Percentiles rank a stretch among this genome's conserved stretches.
Conservation (phyloP, 257 asterid genomes). For the Voacanga thouarsii region DNA sequence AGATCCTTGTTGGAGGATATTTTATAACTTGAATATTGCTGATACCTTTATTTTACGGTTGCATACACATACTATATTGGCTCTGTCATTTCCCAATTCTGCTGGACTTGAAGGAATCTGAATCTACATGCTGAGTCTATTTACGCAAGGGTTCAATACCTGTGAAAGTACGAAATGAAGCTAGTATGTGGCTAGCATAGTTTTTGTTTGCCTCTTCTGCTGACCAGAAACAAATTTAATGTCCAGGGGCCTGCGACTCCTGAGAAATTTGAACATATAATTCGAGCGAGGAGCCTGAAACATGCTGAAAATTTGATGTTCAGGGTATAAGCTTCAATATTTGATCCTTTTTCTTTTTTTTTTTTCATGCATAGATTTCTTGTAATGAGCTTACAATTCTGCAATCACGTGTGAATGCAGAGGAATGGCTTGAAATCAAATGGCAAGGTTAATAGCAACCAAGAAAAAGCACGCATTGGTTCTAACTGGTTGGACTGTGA, state of each 20-base stretch:
- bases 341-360: not conserved
- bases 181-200: not conserved
- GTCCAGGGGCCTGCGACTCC: constrained; percentile 83
- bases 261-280: constrained; percentile 65
- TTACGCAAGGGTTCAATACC: not conserved
- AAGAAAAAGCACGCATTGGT: constrained; percentile 18
- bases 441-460: constrained; percentile 16
- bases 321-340: constrained; percentile 38
- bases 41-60: too few species aligned
- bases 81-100: not conserved
- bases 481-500: constrained; percentile 11
- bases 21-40: too few species aligned
- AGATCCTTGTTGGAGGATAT: not conserved
- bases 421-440: constrained; percentile 46
- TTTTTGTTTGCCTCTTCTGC: not conserved
- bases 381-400: not conserved
- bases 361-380: not conserved
- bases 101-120: too few species aligned
- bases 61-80: not conserved
- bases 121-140: not conserved
- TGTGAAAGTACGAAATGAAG: not conserved
- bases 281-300: constrained; percentile 45
- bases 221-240: constrained; percentile 7
- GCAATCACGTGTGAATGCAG: constrained; percentile 30
- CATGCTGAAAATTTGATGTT: constrained; percentile 38